A percentile compares a stretch with the other conserved stretches of the same genome.
phyloP scores from a whole-genome alignment of 140 eudicot species.

The Flaveria floridana region DNA sequence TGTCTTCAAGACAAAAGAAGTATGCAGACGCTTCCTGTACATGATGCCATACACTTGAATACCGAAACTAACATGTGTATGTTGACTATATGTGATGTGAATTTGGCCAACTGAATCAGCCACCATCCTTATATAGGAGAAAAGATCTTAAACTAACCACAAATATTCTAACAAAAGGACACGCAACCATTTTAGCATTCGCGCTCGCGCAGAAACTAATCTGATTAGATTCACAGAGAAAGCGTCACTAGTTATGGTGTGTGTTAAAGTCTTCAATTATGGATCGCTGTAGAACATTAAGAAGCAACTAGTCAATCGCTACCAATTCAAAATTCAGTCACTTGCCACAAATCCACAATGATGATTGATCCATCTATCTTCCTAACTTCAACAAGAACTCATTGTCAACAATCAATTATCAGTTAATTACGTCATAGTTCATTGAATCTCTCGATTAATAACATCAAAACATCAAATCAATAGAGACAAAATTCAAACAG shows the following conservation, averaged over 20 bases:
- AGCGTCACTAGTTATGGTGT: no score
- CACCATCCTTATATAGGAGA: no score
- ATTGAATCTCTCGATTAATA: not conserved
- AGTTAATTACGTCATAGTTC: not conserved
- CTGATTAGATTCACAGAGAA: no score
- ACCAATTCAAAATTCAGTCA: not conserved
- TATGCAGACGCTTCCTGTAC: slow-evolving; percentile 72
- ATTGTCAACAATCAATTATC: not conserved
- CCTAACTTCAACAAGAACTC: not conserved
- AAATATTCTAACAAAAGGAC: no score
- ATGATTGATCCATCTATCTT: slow-evolving; percentile 5
- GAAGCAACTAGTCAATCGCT: not conserved
- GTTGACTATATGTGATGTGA: no score
- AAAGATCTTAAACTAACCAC: no score
- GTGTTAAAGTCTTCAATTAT: no score
- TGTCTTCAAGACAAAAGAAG: slow-evolving; percentile 88
- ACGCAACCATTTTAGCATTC: no score
- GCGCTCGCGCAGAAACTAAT: no score
- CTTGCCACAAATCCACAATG: not conserved
- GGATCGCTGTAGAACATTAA: no score
- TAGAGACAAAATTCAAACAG: not conserved
- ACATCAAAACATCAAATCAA: not conserved
- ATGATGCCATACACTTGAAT: not conserved
- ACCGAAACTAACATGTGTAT: no score
- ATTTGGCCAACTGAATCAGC: no score